A percentile compares a stretch with the other conserved stretches of the same genome.
These are phyloP conservation scores for Suillus clintonianus DNA, from an alignment of 768 basidiomycete species.

Conservation along the genomic window DNA sequence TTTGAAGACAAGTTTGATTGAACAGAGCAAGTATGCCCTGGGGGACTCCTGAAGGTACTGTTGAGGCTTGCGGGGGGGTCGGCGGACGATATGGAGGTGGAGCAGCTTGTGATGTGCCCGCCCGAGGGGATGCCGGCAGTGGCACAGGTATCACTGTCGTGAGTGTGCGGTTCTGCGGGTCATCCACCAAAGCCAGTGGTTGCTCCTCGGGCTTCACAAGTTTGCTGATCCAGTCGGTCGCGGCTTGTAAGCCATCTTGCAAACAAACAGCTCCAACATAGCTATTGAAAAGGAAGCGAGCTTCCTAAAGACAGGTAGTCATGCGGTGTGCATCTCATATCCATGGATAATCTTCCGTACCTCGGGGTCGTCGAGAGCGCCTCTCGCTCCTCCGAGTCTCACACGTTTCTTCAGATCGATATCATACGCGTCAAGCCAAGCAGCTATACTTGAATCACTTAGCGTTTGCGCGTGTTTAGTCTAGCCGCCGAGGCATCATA, in stretches of 20 bases:
- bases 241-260: conserved; percentile 48
- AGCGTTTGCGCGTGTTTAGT: conserved; percentile 24
- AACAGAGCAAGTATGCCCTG: conserved; percentile 40
- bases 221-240: conserved; percentile 60
- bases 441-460: conserved; percentile 39
- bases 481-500: not conserved
- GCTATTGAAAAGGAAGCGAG: conserved; percentile 53
- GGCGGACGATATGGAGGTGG: conserved; percentile 26
- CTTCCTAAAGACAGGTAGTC: conserved; percentile 32
- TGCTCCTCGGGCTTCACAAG: conserved; percentile 50
- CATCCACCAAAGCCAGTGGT: conserved; percentile 17
- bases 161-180: conserved; percentile 8
- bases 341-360: not conserved
- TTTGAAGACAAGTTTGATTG: conserved; percentile 55
- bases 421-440: conserved; percentile 55
- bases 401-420: conserved; percentile 49
- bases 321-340: not conserved
- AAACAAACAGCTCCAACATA: conserved; percentile 67
- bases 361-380: conserved; percentile 38
- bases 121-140: conserved; percentile 8
- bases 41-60: conserved; percentile 33
- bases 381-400: conserved; percentile 16
- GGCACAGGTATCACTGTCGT: conserved; percentile 13
- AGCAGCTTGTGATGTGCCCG: conserved; percentile 9
- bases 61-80: conserved; percentile 10